A percentile compares a stretch with the other conserved stretches of the same genome.
Evolutionary conservation across 176 grass and related monocot species (phyloP).

Genomic region (Dactylis glomerata): DNA sequence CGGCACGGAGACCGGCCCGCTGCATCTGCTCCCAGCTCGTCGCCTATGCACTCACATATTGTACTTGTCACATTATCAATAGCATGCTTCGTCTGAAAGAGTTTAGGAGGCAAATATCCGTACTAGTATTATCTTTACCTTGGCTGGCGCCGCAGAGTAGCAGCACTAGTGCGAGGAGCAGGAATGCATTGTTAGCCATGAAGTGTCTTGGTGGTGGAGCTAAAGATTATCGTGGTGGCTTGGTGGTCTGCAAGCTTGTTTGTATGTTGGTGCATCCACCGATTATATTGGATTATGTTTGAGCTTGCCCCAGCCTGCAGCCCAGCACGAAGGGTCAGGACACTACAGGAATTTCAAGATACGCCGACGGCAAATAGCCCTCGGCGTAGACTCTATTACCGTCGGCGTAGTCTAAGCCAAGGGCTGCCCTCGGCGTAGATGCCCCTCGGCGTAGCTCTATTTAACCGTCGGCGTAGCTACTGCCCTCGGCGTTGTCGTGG

Average conservation of each 20-base stretch:
- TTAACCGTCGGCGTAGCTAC: too few species aligned
- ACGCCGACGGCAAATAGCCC: too few species aligned
- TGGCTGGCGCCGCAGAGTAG: slow-evolving; percentile 7
- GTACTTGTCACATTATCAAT: background rate
- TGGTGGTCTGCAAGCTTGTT: background rate
- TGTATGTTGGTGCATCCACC: background rate
- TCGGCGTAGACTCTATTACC: too few species aligned
- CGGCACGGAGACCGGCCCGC: slow-evolving; percentile 10
- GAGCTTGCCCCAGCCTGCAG: too few species aligned
- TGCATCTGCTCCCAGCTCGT: background rate
- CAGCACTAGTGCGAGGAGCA: background rate
- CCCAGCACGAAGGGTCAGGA: too few species aligned
- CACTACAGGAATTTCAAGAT: too few species aligned
- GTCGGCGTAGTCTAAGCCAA: too few species aligned
- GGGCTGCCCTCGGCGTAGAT: too few species aligned
- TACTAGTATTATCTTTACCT: background rate
- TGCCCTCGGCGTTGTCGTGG: too few species aligned
- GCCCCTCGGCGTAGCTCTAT: too few species aligned
- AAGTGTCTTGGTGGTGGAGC: background rate
- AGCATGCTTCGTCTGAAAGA: background rate
- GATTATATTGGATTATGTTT: background rate
- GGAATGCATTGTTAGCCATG: background rate
- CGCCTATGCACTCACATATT: background rate
- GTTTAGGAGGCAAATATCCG: background rate
- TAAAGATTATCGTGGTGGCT: background rate